These are phyloP conservation scores for Rhizophagus clarus DNA, from an alignment of 192 early-diverging fungal genomes.

Conservation along the genomic window DNA sequence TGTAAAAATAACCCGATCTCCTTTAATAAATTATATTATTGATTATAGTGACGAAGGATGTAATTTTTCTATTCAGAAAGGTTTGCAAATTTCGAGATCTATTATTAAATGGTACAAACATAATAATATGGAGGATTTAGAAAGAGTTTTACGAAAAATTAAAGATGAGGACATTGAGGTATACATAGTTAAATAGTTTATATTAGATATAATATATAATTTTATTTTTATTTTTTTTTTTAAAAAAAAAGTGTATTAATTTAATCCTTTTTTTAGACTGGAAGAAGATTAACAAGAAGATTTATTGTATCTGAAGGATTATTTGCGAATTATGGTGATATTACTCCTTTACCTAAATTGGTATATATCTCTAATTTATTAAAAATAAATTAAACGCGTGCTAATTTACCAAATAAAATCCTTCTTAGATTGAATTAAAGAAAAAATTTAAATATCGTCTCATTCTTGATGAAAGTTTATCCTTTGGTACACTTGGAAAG, in stretches of 20 bases:
- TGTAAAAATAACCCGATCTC: constrained; percentile 13
- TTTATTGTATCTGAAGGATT: constrained; percentile 96
- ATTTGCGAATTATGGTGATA: constrained; percentile 85
- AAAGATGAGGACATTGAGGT: constrained; percentile 63
- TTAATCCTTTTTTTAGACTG: background rate
- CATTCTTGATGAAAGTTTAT: constrained; percentile 90
- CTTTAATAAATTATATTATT: constrained; percentile 13
- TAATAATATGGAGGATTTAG: constrained; percentile 95
- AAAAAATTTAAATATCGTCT: constrained; percentile 95
- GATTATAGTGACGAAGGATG: constrained; percentile 79
- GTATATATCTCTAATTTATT: constrained; percentile 27
- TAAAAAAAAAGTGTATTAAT: background rate
- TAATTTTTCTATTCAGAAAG: constrained; percentile 88
- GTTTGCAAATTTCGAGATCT: constrained; percentile 86
- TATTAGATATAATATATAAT: no score
- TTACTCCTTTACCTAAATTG: constrained; percentile 78
- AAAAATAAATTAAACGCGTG: no score
- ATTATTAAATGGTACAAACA: constrained; percentile 92
- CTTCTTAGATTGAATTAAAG: constrained; percentile 72
- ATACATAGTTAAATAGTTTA: background rate
- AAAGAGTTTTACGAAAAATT: constrained; percentile 80
- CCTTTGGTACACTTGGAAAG: constrained; percentile 74
- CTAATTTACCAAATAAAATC: background rate
- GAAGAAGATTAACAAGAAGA: constrained; percentile 79
- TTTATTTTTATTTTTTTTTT: background rate